Evolutionary conservation across 2,329 filamentous ascomycete genomes (phyloP), one percentile per base, ranked within the genome.

Genomic region (Stromatinia cepivora): DNA sequence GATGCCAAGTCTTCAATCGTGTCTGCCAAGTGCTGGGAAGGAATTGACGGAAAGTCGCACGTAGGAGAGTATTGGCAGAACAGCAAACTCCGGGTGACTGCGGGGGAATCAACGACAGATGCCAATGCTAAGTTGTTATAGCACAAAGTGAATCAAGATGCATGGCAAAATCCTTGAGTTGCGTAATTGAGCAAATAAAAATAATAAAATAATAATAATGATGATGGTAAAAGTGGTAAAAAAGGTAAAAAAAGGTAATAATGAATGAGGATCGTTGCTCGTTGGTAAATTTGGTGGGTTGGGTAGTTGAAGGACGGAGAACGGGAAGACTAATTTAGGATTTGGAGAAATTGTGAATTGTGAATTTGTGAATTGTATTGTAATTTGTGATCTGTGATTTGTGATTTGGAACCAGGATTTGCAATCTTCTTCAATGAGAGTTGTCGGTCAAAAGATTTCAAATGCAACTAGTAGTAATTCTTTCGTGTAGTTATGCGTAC

Each of bases 1-100:
- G 70, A 67, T 71, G 70, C 71, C 70, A 73, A 75, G 62, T 53
- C 48, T 42, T 65, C 31, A 36, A 62, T 75, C 65, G 65, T 61
- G 53, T 67, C 53, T 73, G 75, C 75, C 76, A 76, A 77, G 74
- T 74, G 67, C 67, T 69, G 65, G 65, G 65, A 59, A 67, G 65
- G 42, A 59, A 50, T 61, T 61, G 65, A 67, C 65, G 65, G 54
- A 34, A 67, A 59, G 54, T 67, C 42, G 54, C 65, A 67, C 53
- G 42, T 46, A 67, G 39, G 13, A 42, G 65, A 39, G 36, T 56
- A 67, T 67, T 67, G 65, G 65, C 65, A 67, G 31, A 52, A 36
- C 31, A 48, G 45, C 31, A 22, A 50, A 67, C 61, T 59, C 65
- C 42, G 54, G 65, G 65, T 9, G 53, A 48, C 54, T 67, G 65